phyloP scores from a whole-genome alignment of 192 early-diverging fungal genomes.

The Mortierella antarctica region DNA sequence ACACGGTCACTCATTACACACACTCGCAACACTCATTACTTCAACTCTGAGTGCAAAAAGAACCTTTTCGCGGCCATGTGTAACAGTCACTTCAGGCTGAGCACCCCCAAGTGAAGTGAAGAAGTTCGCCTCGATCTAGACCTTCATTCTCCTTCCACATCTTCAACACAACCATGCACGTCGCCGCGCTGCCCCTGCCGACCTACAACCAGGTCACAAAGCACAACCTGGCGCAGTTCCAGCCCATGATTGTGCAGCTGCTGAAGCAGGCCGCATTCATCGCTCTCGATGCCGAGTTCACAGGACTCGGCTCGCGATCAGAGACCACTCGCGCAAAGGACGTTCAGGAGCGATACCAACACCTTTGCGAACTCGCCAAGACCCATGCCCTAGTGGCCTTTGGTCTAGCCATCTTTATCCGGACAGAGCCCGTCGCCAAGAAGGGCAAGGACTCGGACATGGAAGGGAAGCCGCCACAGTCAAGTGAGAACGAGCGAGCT shows the following conservation, averaged over 20 bases:
- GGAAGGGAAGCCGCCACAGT: neutral
- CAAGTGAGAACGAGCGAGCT: neutral
- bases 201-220: conserved; percentile 77
- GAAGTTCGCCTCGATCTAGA: neutral
- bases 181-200: conserved; percentile 18
- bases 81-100: too few relatives aligned
- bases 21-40: too few relatives aligned
- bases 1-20: too few relatives aligned
- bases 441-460: neutral
- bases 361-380: conserved; percentile 75
- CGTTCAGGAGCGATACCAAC: conserved; percentile 85
- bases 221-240: conserved; percentile 64
- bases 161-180: conserved; percentile 9
- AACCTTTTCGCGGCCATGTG: too few relatives aligned
- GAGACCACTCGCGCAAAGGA: conserved; percentile 63
- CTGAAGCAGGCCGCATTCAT: conserved; percentile 76
- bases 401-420: conserved; percentile 80
- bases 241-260: conserved; percentile 54
- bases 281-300: conserved; percentile 93
- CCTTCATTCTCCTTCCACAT: neutral
- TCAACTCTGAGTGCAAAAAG: too few relatives aligned
- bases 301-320: conserved; percentile 72
- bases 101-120: too few relatives aligned
- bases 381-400: conserved; percentile 86
- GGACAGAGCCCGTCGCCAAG: neutral